Conservation (phyloP, 2,329 filamentous ascomycete genomes). For the Aspergillus versicolor region DNA sequence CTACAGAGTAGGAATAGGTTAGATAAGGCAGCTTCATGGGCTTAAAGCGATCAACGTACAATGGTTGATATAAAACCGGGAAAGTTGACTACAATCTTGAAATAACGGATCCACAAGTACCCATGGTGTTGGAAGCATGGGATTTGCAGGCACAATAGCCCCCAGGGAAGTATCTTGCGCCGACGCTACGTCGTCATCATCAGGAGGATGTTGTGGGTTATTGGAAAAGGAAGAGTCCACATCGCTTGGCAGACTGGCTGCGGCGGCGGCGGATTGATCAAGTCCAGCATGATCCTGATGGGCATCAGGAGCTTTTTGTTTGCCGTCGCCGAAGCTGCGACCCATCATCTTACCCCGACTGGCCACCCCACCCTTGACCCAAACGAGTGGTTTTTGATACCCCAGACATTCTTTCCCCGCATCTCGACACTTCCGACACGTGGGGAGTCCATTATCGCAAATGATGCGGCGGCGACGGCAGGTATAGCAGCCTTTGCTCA, state of each 20-base stretch:
- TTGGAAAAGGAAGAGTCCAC: background rate
- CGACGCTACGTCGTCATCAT: background rate
- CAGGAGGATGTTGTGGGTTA: background rate
- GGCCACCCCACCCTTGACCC: constrained; percentile 45
- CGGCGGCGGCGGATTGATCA: background rate
- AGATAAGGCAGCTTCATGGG: constrained; percentile 14
- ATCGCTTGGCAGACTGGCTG: background rate
- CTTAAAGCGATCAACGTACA: constrained; percentile 29
- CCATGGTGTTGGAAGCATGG: constrained; percentile 33
- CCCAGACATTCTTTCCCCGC: constrained; percentile 45
- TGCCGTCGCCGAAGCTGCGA: constrained; percentile 48
- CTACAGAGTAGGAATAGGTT: constrained; percentile 20
- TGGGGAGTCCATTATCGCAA: constrained; percentile 44
- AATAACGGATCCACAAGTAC: constrained; percentile 48
- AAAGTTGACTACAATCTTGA: constrained; percentile 44
- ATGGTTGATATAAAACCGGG: constrained; percentile 49
- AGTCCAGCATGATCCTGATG: background rate
- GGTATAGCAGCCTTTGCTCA: constrained; percentile 45
- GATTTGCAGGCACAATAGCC: constrained; percentile 12
- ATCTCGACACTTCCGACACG: constrained; percentile 44
- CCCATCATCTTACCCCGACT: constrained; percentile 53
- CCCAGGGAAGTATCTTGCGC: background rate
- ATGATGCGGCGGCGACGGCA: constrained; percentile 46
- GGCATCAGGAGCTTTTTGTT: constrained; percentile 5
- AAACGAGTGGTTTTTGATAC: constrained; percentile 43